Percentiles rank a stretch among this genome's conserved stretches.
phyloP scores from a whole-genome alignment of 2,329 filamentous ascomycete species.

The Aspergillus ibericus region DNA sequence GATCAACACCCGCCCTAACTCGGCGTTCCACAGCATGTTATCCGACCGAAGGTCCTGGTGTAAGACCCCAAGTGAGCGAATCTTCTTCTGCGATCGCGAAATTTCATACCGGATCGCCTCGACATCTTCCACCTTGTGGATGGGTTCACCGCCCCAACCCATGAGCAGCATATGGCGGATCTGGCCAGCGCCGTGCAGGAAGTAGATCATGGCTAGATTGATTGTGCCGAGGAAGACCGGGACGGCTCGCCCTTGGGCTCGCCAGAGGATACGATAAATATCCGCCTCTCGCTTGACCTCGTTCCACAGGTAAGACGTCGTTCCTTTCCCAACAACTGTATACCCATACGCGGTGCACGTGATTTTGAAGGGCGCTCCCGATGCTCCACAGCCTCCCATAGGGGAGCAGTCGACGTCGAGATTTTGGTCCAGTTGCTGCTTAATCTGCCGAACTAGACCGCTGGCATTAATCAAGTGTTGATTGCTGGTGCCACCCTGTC shows the following conservation, averaged over 20 bases:
- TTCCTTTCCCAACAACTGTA: conserved; percentile 33
- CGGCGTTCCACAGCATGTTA: background rate
- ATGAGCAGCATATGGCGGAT: background rate
- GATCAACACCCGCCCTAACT: background rate
- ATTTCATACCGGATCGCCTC: background rate
- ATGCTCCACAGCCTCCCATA: conserved; percentile 24
- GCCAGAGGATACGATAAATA: conserved; percentile 24
- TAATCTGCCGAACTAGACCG: conserved; percentile 21
- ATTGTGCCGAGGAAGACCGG: conserved; percentile 30
- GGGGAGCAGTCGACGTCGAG: conserved; percentile 26
- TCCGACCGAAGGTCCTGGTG: background rate
- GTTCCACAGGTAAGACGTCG: conserved; percentile 26
- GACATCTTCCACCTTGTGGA: background rate
- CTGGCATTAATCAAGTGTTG: conserved; percentile 17
- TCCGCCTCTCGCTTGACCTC: conserved; percentile 26
- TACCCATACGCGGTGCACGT: conserved; percentile 27
- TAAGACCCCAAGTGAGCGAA: background rate
- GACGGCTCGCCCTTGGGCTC: conserved; percentile 27
- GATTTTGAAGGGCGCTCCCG: conserved; percentile 32
- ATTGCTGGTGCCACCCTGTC: background rate
- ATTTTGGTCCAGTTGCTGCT: conserved; percentile 29
- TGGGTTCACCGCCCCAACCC: background rate
- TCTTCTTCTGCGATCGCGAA: background rate
- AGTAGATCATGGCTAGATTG: conserved; percentile 26
- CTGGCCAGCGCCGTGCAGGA: conserved; percentile 26